A percentile compares a stretch with the other conserved stretches of the same genome.
Conservation (phyloP, 495 filamentous ascomycete genomes). For the Neurospora sp. region DNA sequence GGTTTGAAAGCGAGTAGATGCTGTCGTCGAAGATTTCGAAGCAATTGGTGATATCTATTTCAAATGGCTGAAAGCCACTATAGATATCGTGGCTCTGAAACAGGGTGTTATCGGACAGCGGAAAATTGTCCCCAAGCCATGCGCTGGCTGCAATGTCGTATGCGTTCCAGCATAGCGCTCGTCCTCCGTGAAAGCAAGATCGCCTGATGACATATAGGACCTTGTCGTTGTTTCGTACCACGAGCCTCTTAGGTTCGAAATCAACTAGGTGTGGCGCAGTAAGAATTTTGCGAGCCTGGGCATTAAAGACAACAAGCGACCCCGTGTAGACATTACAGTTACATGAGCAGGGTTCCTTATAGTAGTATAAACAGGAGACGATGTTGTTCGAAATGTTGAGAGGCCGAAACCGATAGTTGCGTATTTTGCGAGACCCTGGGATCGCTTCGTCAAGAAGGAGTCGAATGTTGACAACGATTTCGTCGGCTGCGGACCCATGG, state of each 20-base stretch:
- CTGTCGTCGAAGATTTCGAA: conserved; percentile 62
- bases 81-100: too few species aligned
- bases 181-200: neutral
- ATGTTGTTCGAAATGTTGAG: conserved; percentile 54
- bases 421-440: conserved; percentile 16
- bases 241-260: conserved; percentile 41
- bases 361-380: conserved; percentile 45
- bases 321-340: conserved; percentile 15
- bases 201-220: conserved; percentile 39
- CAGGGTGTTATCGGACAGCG: too few species aligned
- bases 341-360: neutral
- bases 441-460: conserved; percentile 29
- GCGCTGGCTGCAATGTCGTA: conserved; percentile 33
- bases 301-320: conserved; percentile 52
- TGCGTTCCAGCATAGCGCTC: conserved; percentile 12
- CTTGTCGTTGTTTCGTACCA: conserved; percentile 55
- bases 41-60: conserved; percentile 57
- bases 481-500: conserved; percentile 37
- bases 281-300: conserved; percentile 32
- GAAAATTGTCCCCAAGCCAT: conserved; percentile 2
- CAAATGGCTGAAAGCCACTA: conserved; percentile 40
- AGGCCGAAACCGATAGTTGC: conserved; percentile 43
- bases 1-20: conserved; percentile 65
- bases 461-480: conserved; percentile 50
- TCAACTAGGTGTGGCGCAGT: conserved; percentile 27